Base-by-base conservation (phyloP, 2,329 filamentous ascomycete species). In the Xylariales sp. region DNA sequence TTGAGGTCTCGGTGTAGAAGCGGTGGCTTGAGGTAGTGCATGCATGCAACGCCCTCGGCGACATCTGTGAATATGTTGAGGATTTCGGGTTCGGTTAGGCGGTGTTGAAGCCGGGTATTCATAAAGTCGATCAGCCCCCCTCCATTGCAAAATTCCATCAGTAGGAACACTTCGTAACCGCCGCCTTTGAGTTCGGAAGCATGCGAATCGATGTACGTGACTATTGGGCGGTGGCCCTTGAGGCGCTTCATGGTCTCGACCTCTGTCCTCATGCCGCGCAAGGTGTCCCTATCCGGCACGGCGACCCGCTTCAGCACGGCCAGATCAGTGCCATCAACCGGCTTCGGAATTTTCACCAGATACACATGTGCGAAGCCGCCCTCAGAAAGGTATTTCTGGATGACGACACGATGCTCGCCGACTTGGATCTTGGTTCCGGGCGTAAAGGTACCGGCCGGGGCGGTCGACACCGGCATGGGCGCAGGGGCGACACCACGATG, bases 171-270 rank as follows among this genome's bases (percentile, higher is more conserved):
- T 70, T 98, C 93, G 62, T 95, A 98, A 41, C 93, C 93, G 29
- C 90, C 90, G 36, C 86, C 88, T 53, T 87, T 84, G 52, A 97
- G 70, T 65, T 97, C 90, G 13, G 89, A 96, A 25, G 93, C 93
- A 65, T 98, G 93, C 49, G 91, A 97, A 69, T 98, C 93, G 61
- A 97, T 90, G 66, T 98, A 98, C 42, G 85, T 96, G 54, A 98
- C 93, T 57, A 98, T 97, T 53, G 93, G 85, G 46, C 83, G 81
- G 74, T 97, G 93, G 40, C 93, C 93, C 72, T 95, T 95, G 53
- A 98, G 76, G 65, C 93, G 90, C 81, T 98, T 98, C 93, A 98
- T 98, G 12, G 93, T 98, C 69, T 98, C 93, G 52, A 98, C 93
- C 72, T 98, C 93, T 50, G 83, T 97, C 62, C 93, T 83, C 93